These are phyloP conservation scores for Coemansia biformis DNA, from an alignment of 192 early-diverging fungal species.

Conservation along the genomic window DNA sequence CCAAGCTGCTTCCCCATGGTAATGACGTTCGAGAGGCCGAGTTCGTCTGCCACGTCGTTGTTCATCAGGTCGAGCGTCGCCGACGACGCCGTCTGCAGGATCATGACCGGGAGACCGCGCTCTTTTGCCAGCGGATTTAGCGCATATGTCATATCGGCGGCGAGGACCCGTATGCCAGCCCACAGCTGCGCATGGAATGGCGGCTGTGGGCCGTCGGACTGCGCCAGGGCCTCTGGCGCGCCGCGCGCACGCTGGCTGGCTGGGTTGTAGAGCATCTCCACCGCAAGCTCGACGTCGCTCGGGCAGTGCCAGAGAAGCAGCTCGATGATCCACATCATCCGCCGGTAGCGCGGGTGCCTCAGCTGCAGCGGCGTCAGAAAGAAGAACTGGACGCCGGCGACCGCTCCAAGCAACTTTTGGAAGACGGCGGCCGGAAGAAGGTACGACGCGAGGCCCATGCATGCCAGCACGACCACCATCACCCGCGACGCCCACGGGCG, in stretches of 20 bases:
- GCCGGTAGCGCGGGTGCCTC: constrained; percentile 43
- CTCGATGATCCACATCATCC: constrained; percentile 44
- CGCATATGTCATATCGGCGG: constrained; percentile 23
- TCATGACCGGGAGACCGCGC: constrained; percentile 27
- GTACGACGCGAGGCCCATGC: constrained; percentile 26
- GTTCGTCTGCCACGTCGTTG: constrained; percentile 16
- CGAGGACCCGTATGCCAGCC: constrained; percentile 13
- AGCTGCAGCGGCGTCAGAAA: constrained; percentile 46
- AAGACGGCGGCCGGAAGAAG: constrained; percentile 28
- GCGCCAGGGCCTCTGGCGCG: neutral
- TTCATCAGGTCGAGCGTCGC: constrained; percentile 38
- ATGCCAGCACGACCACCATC: constrained; percentile 20
- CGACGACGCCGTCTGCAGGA: constrained; percentile 47
- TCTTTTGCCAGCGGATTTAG: constrained; percentile 26
- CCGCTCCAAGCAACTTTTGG: constrained; percentile 33
- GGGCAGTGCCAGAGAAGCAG: constrained; percentile 47
- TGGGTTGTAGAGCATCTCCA: constrained; percentile 32
- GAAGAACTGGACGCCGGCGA: constrained; percentile 47
- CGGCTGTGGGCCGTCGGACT: neutral
- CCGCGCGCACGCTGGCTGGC: neutral
- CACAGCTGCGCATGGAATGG: constrained; percentile 2
- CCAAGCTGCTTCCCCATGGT: constrained; percentile 21
- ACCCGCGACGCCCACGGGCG: constrained; percentile 48
- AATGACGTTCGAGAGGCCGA: constrained; percentile 15
- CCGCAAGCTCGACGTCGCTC: constrained; percentile 42